A percentile compares a stretch with the other conserved stretches of the same genome.
Conservation (phyloP, 805 yeast genomes). For the Cyberlindnera euphorbiae region DNA sequence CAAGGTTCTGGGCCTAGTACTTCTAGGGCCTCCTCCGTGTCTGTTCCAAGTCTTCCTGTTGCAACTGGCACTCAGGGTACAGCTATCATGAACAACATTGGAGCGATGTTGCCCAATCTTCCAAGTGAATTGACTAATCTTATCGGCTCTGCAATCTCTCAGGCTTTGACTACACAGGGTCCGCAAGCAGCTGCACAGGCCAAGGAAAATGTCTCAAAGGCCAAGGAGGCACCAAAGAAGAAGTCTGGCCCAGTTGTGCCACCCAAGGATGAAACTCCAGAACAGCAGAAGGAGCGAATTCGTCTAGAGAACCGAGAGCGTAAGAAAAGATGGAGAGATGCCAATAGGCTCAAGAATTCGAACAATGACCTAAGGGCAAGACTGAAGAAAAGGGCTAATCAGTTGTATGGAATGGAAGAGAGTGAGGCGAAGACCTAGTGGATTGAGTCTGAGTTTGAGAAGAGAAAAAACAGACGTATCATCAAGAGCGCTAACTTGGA, state of each 20-base stretch:
- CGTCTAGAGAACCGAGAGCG: slow-evolving; percentile 69
- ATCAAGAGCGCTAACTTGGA: slow-evolving; percentile 35
- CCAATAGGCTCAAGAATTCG: slow-evolving; percentile 73
- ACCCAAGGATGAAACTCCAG: slow-evolving; percentile 24
- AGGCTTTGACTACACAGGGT: slow-evolving; percentile 15
- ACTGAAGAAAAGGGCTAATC: slow-evolving; percentile 65
- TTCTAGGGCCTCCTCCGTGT: background rate
- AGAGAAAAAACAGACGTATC: slow-evolving; percentile 56
- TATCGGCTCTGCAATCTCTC: slow-evolving; percentile 24
- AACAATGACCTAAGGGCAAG: slow-evolving; percentile 83
- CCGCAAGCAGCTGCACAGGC: slow-evolving; percentile 2
- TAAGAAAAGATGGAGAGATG: slow-evolving; percentile 80
- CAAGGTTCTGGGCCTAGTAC: background rate
- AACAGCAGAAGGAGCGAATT: slow-evolving; percentile 46
- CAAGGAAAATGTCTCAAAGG: slow-evolving; percentile 6
- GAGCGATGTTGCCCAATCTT: slow-evolving; percentile 21
- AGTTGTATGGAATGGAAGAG: slow-evolving; percentile 58
- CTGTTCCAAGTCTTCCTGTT: slow-evolving; percentile 12
- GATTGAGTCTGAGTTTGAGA: slow-evolving; percentile 70
- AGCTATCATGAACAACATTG: slow-evolving; percentile 19
- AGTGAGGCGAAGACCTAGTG: slow-evolving; percentile 56
- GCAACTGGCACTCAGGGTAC: slow-evolving; percentile 18
- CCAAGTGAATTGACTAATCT: slow-evolving; percentile 21
- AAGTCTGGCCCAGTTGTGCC: slow-evolving; percentile 3
- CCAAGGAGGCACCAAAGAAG: slow-evolving; percentile 7